Base-by-base conservation (phyloP, 139 green algal genomes). In the Chlamydomonas urium region DNA sequence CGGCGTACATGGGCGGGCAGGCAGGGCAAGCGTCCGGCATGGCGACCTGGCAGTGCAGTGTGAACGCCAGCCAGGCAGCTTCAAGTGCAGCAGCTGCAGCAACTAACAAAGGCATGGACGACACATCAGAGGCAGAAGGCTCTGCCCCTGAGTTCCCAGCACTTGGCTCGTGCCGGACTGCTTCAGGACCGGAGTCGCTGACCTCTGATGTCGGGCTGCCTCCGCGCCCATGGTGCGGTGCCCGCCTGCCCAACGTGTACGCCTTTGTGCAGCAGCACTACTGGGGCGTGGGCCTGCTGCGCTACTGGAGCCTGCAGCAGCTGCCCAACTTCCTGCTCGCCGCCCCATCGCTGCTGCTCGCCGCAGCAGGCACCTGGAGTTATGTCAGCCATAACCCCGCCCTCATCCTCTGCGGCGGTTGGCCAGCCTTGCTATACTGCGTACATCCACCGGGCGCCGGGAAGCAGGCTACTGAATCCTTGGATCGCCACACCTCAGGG, bases 301-400 rank as follows among this genome's bases (percentile, higher is more conserved):
- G 60, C 2, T 97, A 94, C 77, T 97, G 85, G 45, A 38, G 82
- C 26, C 33, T 74, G 0, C 28, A 77, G 10, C 85, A 94, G 85
- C 89, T 92, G 36, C 90, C 90, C 47, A 95, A 96, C 78, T 95
- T 96, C 61, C 24, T 91, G 8, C 75, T 95, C 42, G 91, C 90
- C 1, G 45, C 73, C 3, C 91, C 91, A 0, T 74, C 82, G 10
- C 74, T 96, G 28, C 36, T 75, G 3, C 38, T 93, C 17, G 80
- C 80, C 2, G 29, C 73, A 1, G 65, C 38, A 19, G 85, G 80
- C 1, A 60, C 75, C 24, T 71, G 38, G 23, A 61, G 65, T 8
- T 90, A 88, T 42, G 57, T 75, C 2, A 10, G 26, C 2, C 38
- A 56, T 10, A 57, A 81, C 34, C 37, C 42, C 1, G 10, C 34